phyloP scores from a whole-genome alignment of 2,329 filamentous ascomycete species.

The Penicillium hesseltinei region DNA sequence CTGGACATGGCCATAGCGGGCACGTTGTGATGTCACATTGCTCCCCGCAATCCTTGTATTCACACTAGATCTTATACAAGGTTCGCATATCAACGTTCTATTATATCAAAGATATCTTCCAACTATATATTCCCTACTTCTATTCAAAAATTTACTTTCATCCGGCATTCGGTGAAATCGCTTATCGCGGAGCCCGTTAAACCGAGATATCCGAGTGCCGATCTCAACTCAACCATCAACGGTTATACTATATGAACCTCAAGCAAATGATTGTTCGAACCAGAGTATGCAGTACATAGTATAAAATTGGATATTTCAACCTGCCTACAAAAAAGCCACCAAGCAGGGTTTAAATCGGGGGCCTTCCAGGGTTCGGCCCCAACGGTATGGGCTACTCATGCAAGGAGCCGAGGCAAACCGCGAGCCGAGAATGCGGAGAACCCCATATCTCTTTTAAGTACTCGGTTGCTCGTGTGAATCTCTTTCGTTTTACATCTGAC shows the following conservation, averaged over 20 bases:
- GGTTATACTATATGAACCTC: background rate
- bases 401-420: slow-evolving; percentile 20
- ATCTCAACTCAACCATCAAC: background rate
- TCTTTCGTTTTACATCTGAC: background rate
- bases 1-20: background rate
- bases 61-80: too few relatives aligned
- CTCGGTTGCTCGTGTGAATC: background rate
- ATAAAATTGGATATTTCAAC: background rate
- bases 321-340: too few relatives aligned
- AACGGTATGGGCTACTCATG: slow-evolving; percentile 6
- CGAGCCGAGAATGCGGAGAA: slow-evolving; percentile 20
- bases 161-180: background rate
- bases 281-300: background rate
- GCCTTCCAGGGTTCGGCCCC: too few relatives aligned
- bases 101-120: background rate
- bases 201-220: slow-evolving; percentile 1
- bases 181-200: background rate
- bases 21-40: background rate
- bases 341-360: background rate
- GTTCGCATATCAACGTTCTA: background rate
- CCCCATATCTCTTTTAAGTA: background rate
- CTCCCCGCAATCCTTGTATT: background rate
- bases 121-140: background rate
- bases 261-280: background rate
- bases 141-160: background rate